Evolutionary conservation across 805 yeast species (phyloP).

Genomic region (Tetrapisispora namnaoensis): DNA sequence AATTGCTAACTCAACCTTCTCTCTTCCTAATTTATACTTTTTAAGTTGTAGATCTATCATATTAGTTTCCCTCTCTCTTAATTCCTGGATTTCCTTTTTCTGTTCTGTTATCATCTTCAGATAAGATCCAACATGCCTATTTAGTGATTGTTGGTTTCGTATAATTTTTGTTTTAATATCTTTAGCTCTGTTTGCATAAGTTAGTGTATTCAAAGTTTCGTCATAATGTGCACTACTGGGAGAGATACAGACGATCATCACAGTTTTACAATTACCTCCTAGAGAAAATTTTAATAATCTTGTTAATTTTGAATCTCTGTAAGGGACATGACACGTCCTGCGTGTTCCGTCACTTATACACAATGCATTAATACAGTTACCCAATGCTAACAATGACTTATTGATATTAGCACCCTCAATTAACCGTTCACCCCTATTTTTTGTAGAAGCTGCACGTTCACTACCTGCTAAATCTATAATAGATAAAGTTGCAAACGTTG

Average conservation of each 20-base stretch:
- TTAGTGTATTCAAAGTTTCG: slow-evolving; percentile 83
- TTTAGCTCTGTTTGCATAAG: slow-evolving; percentile 87
- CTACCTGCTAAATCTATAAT: slow-evolving; percentile 92
- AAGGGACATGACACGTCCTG: slow-evolving; percentile 65
- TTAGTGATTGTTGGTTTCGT: slow-evolving; percentile 64
- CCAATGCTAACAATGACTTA: slow-evolving; percentile 76
- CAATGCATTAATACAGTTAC: slow-evolving; percentile 87
- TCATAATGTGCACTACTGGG: slow-evolving; percentile 85
- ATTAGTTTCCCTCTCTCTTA: slow-evolving; percentile 44
- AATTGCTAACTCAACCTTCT: slow-evolving; percentile 33
- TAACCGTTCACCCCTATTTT: slow-evolving; percentile 69
- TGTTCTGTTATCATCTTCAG: slow-evolving; percentile 78
- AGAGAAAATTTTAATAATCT: slow-evolving; percentile 77
- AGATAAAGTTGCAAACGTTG: slow-evolving; percentile 68
- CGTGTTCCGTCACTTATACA: slow-evolving; percentile 58
- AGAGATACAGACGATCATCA: slow-evolving; percentile 90
- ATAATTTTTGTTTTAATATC: slow-evolving; percentile 74
- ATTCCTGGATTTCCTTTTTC: slow-evolving; percentile 58
- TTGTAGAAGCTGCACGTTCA: slow-evolving; percentile 86
- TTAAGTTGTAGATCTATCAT: slow-evolving; percentile 33
- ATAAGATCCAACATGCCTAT: slow-evolving; percentile 78
- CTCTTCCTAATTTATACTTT: slow-evolving; percentile 29
- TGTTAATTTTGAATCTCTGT: slow-evolving; percentile 83
- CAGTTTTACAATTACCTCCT: slow-evolving; percentile 91
- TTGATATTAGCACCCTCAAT: slow-evolving; percentile 93